Evolutionary conservation across 495 filamentous ascomycete species (phyloP).

Genomic region (Pyrenula massariospora): DNA sequence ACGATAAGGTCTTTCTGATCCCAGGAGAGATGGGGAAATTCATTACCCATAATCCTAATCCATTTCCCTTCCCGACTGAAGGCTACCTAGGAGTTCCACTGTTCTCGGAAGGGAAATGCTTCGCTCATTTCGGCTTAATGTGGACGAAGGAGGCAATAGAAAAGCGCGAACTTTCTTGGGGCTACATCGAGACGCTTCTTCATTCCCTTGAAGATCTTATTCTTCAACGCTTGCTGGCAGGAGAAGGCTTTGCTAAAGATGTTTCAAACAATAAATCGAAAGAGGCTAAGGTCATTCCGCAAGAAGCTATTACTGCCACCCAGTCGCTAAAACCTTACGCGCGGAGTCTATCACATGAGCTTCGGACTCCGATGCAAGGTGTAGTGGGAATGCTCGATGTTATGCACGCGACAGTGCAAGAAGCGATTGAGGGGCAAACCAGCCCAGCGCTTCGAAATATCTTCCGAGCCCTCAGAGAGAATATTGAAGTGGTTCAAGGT

Average conservation of each 20-base stretch:
- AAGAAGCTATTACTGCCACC: constrained; percentile 36
- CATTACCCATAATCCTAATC: constrained; percentile 47
- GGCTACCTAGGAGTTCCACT: constrained; percentile 65
- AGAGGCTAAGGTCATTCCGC: constrained; percentile 29
- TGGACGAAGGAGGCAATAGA: constrained; percentile 55
- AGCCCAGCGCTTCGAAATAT: constrained; percentile 38
- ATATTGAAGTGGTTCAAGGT: constrained; percentile 70
- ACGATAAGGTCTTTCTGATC: constrained; percentile 65
- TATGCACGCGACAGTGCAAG: constrained; percentile 68
- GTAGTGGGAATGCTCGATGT: constrained; percentile 80
- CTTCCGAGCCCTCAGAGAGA: constrained; percentile 54
- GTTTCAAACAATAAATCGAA: background rate
- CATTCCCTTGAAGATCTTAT: constrained; percentile 69
- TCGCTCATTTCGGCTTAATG: constrained; percentile 66
- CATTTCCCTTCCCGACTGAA: constrained; percentile 48
- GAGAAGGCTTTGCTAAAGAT: constrained; percentile 26
- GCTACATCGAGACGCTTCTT: constrained; percentile 59
- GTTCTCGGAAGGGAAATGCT: constrained; percentile 56
- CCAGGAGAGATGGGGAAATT: constrained; percentile 50
- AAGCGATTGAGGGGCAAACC: constrained; percentile 47
- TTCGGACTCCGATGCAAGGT: constrained; percentile 77
- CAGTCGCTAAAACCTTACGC: constrained; percentile 71
- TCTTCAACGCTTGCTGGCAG: constrained; percentile 43
- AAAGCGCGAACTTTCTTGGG: constrained; percentile 50
- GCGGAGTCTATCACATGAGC: constrained; percentile 65